Percentiles rank a stretch among this genome's conserved stretches.
Evolutionary conservation across 2,329 filamentous ascomycete genomes (phyloP).

Genomic region (Zymoseptoria passerinii): DNA sequence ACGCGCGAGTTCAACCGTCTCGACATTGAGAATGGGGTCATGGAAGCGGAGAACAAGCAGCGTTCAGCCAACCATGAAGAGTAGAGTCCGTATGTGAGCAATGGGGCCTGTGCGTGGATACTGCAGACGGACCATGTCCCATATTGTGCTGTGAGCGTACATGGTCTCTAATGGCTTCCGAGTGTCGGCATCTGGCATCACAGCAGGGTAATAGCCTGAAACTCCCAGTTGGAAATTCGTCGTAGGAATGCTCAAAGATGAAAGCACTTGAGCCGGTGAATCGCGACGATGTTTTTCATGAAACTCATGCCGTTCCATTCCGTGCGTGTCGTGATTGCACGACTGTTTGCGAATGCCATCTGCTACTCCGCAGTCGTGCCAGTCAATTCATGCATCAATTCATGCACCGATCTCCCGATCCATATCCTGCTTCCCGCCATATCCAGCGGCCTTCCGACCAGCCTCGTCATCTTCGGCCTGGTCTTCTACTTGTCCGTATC

Average conservation of each 20-base stretch:
- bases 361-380: not conserved
- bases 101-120: not conserved
- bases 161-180: too few relatives aligned
- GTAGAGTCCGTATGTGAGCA: conserved; percentile 3
- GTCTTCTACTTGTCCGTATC: conserved; percentile 23
- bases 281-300: too few relatives aligned
- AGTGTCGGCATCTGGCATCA: too few relatives aligned
- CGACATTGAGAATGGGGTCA: conserved; percentile 52
- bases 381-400: conserved; percentile 26
- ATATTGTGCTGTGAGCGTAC: not conserved
- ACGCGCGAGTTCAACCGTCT: conserved; percentile 44
- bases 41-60: conserved; percentile 49
- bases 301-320: not conserved
- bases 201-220: too few relatives aligned
- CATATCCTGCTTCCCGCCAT: conserved; percentile 37
- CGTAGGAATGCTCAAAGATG: too few relatives aligned
- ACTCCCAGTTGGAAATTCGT: too few relatives aligned
- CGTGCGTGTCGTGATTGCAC: not conserved
- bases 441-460: conserved; percentile 31
- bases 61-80: conserved; percentile 19
- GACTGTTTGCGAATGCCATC: not conserved
- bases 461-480: conserved; percentile 30
- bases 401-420: conserved; percentile 42
- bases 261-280: too few relatives aligned
- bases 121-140: not conserved